Evolutionary conservation across 2,329 filamentous ascomycete species (phyloP).

Genomic region (Bertia moriformis): DNA sequence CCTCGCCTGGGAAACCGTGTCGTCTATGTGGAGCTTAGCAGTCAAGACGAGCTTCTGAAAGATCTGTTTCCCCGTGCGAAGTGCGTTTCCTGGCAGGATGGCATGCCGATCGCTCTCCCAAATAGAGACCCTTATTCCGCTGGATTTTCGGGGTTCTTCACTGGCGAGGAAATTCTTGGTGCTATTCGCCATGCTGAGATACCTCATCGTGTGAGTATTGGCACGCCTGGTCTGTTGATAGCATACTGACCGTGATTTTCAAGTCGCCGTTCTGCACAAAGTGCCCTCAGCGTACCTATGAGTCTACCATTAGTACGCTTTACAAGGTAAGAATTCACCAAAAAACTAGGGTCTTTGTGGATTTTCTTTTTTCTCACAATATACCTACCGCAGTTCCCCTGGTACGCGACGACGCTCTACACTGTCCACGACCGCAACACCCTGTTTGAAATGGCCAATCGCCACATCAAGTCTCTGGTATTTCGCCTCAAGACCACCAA

Average conservation of each 20-base stretch:
- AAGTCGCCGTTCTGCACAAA: conserved; percentile 31
- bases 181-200: conserved; percentile 28
- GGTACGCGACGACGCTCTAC: conserved; percentile 26
- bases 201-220: conserved; percentile 27
- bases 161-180: conserved; percentile 29
- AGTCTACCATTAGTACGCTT: conserved; percentile 31
- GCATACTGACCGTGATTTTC: neutral
- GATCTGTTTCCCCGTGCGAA: conserved; percentile 34
- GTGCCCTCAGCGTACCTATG: conserved; percentile 34
- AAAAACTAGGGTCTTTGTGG: too few relatives aligned
- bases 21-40: conserved; percentile 27
- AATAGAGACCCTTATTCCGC: conserved; percentile 25
- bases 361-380: conserved; percentile 2
- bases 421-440: conserved; percentile 27
- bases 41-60: conserved; percentile 29
- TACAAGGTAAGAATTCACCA: conserved; percentile 30
- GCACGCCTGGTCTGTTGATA: conserved; percentile 1
- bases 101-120: conserved; percentile 13
- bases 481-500: neutral
- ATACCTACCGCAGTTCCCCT: conserved; percentile 34
- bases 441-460: conserved; percentile 17
- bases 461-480: neutral
- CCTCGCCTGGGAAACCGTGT: conserved; percentile 28
- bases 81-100: conserved; percentile 26
- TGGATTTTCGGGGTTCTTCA: conserved; percentile 34